Evolutionary conservation across 2,329 filamentous ascomycete species (phyloP), one percentile per base, ranked within the genome.

Genomic region (Remersonia thermophila): DNA sequence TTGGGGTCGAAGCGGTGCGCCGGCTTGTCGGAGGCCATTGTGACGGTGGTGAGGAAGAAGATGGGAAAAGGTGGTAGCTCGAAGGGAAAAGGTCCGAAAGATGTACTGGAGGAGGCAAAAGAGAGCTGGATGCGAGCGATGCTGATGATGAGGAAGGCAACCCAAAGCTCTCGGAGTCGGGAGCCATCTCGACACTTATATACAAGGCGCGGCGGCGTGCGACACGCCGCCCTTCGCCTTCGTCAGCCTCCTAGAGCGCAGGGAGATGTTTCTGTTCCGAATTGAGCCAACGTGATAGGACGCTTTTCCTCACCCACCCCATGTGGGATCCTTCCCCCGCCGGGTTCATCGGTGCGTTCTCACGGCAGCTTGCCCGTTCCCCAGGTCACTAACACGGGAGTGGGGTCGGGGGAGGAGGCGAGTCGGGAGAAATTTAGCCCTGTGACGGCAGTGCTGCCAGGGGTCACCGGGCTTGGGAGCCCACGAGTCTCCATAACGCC

Each of bases 1-100:
- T 65, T 72, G 49, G 82, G 82, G 57, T 89, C 82, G 63, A 83
- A 85, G 50, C 55, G 50, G 47, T 56, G 61, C 47, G 55, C 43
- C 18, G 35, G 40, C 37, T 41, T 51, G 30, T 50, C 48, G 35
- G 47, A 45, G 38, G 49, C 45, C 47, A 51, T 51, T 38, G 36
- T 48, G 42, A 38, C 10, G 33, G 27, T 39, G 36, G 31, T 39
- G 28, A 31, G 31, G 32, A 26, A 17, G 12, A 12, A 16, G 25
- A 29, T 27, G 23, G 36, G 20, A 20, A 28, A 29, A 11, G 32
- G n/a, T n/a, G n/a, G n/a, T n/a, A n/a, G n/a, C n/a, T n/a, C n/a
- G n/a, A n/a, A 23, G 20, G 20, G 20, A 5, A 5, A 23, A 23
- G 20, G 20, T 23, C 20, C 5, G 9, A n/a, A n/a, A n/a, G n/a